Evolutionary conservation across 768 basidiomycete genomes (phyloP), one percentile per base, ranked within the genome.

Genomic region (Hortiboletus campestris): DNA sequence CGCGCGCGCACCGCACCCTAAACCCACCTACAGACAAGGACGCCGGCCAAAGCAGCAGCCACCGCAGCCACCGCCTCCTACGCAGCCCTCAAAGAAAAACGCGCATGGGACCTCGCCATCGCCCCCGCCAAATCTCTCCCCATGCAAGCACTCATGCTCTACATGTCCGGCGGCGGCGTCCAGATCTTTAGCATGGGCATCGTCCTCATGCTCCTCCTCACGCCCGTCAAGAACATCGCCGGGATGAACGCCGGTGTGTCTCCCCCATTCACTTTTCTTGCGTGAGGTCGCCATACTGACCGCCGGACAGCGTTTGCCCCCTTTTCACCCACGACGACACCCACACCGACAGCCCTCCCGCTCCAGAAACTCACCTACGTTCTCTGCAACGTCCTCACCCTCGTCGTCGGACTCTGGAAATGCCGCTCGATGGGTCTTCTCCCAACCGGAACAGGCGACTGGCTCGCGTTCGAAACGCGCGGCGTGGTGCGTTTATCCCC

Each of bases 71-170:
- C 78, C 0, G 72, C 80, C 6, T 82, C 84, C 4, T 85, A 90
- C 61, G 81, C 87, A 59, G 70, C 74, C 22, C 76, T 94, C 56
- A 91, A 92, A 67, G 82, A 83, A 59, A 86, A 81, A 64, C 85
- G 90, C 28, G 92, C 92, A 41, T 91, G 92, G 89, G 91, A 93
- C 58, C 78, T 91, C 40, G 92, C 92, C 38, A 81, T 86, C 46
- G 76, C 83, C 4, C 94, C 94, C 1, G 91, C 90, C 34, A 97
- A 98, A 72, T 84, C 86, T 14, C 79, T 98, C 28, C 94, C 94
- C 4, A 97, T 97, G 95, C 94, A 98, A 67, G 93, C 88, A 6
- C 89, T 98, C 75, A 98, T 98, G 95, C 80, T 98, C 34, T 98
- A 98, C 82, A 96, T 98, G 90, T 95, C 94, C 20, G 95, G 95